These are phyloP conservation scores for Verruconis gallopava DNA, from an alignment of 2,329 filamentous ascomycete genomes.

Conservation along the genomic window DNA sequence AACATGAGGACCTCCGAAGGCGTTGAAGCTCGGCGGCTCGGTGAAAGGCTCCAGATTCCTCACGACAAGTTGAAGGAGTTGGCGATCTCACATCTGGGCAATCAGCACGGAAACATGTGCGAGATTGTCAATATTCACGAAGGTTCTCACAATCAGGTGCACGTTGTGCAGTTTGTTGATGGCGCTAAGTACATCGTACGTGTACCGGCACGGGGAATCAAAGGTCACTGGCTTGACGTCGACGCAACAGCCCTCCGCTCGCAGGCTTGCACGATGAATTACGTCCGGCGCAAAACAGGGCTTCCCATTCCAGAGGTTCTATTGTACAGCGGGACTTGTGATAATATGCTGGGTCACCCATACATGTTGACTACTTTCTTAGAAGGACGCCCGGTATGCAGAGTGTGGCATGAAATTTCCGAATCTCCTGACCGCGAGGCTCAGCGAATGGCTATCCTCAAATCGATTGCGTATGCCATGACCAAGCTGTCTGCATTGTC, in stretches of 20 bases:
- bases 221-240: constrained; percentile 1
- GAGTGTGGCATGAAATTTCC: constrained; percentile 3
- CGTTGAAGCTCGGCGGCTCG: too few species aligned
- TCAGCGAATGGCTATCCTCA: constrained; percentile 1
- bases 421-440: not conserved
- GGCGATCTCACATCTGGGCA: too few species aligned
- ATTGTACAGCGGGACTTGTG: constrained; percentile 3
- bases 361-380: constrained; percentile 6
- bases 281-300: constrained; percentile 4
- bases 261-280: constrained; percentile 4
- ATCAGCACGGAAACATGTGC: too few species aligned
- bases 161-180: not conserved
- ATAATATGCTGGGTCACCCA: constrained; percentile 4
- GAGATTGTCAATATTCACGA: too few species aligned
- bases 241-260: constrained; percentile 6
- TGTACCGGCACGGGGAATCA: constrained; percentile 1
- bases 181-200: not conserved
- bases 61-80: too few species aligned
- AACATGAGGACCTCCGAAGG: too few species aligned
- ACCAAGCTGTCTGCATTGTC: not conserved
- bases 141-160: constrained; percentile 2
- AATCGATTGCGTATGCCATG: constrained; percentile 1
- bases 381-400: constrained; percentile 4
- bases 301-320: constrained; percentile 6
- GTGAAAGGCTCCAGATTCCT: too few species aligned